Evolutionary conservation across 148 eudicot species (phyloP), one percentile per base, ranked within the genome.

Genomic region (Fagopyrum esculentum): DNA sequence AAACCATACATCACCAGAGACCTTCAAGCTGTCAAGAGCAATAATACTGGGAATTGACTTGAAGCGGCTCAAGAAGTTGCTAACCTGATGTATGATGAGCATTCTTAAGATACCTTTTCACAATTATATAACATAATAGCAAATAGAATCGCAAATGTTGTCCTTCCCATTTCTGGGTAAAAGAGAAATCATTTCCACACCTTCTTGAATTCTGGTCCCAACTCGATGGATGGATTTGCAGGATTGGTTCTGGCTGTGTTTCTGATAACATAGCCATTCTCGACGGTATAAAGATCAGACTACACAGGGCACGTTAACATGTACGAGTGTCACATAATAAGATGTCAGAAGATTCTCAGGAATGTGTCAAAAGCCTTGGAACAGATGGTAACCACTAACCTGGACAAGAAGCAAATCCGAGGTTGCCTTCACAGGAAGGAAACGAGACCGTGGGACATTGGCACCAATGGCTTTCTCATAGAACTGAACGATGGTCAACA

Each of bases 371-470:
- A 13, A 66, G 9, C 19, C 45, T 43, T 6, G 45, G 69, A 45
- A 66, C 10, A 74, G 79, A 75, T 57, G 46, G 60, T 82, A 75
- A 95, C 26, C 26, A 22, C 26, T 22, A 22, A 22, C 99, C 90
- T 95, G 98, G 74, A 95, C 99, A 83, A 95, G 99, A 57, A 95
- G 97, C 84, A 95, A 87, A 86, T 95, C 99, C 71, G 99, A 92
- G 78, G 90, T 87, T 44, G 99, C 98, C 85, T 96, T 92, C 76
- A 96, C 99, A 9, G 99, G 99, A 82, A 96, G 98, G 90, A 96
- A 96, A 26, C 99, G 92, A 74, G 99, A 88, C 45, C 99, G 90
- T 54, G 99, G 99, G 71, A 87, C 98, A 85, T 96, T 96, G 72
- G 82, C 82, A 50, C 97, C 99, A 80, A 92, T 92, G 52, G 99